Evolutionary conservation across 306 rosid species (phyloP).

Genomic region (Sophora flavescens): DNA sequence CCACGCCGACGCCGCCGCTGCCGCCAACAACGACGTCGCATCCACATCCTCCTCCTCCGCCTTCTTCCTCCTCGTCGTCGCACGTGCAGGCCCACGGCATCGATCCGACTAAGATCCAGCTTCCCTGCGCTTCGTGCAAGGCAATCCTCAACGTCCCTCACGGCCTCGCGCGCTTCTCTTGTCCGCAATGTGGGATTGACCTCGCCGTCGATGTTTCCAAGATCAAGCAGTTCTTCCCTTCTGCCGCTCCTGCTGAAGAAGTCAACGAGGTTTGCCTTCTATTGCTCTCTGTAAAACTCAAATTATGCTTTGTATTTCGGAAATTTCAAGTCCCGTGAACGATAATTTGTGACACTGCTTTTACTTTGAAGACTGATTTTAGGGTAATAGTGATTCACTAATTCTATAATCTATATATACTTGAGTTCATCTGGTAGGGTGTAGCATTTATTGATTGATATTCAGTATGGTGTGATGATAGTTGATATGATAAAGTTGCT

Average conservation of each 20-base stretch:
- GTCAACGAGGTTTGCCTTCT: constrained; percentile 56
- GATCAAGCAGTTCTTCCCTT: constrained; percentile 48
- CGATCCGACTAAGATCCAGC: constrained; percentile 98
- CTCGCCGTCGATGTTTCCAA: constrained; percentile 86
- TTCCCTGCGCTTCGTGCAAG: constrained; percentile 91
- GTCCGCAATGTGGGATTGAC: constrained; percentile 91
- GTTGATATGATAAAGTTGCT: constrained; percentile 24
- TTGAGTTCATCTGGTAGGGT: background rate
- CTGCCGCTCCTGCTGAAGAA: constrained; percentile 44
- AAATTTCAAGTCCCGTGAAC: constrained; percentile 15
- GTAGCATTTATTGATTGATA: constrained; percentile 28
- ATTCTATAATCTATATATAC: background rate
- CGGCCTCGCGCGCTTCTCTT: constrained; percentile 76
- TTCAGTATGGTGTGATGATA: background rate
- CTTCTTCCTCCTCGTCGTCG: constrained; percentile 21
- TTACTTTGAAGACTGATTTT: constrained; percentile 10
- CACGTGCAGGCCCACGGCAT: constrained; percentile 83
- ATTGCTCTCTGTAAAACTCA: background rate
- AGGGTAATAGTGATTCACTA: background rate
- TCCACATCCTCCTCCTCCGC: constrained; percentile 25
- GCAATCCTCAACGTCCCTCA: constrained; percentile 97
- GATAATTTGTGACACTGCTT: background rate
- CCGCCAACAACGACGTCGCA: constrained; percentile 27
- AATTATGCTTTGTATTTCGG: background rate
- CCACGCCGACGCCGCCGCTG: constrained; percentile 39